These are phyloP conservation scores for Apiotrichum sp. DNA, from an alignment of 1,284 basidiomycete genomes.

Conservation along the genomic window DNA sequence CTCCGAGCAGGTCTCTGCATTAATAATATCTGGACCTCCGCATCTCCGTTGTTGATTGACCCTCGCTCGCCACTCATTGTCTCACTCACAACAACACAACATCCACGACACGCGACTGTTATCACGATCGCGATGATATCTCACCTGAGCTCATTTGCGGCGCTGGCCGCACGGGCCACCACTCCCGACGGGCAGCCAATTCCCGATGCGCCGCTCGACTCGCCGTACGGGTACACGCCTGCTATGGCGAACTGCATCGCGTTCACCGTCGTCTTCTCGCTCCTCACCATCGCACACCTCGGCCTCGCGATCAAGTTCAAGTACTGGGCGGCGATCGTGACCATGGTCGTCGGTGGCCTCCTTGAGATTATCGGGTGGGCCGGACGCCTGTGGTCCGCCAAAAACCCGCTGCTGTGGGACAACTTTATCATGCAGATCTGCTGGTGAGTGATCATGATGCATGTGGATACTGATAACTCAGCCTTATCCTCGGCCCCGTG, in stretches of 20 bases:
- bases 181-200: not conserved
- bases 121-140: no score
- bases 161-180: not conserved
- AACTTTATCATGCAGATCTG: constrained; percentile 50
- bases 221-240: constrained; percentile 36
- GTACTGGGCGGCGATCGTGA: constrained; percentile 55
- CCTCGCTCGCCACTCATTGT: no score
- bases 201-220: not conserved
- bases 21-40: no score
- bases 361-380: constrained; percentile 51
- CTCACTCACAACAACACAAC: no score
- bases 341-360: constrained; percentile 52
- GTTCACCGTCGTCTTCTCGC: constrained; percentile 29
- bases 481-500: constrained; percentile 43
- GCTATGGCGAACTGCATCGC: constrained; percentile 12
- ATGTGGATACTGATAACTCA: constrained; percentile 3
- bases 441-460: constrained; percentile 20
- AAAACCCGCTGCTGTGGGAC: constrained; percentile 23
- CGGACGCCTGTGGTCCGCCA: constrained; percentile 28
- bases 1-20: no score
- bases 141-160: no score
- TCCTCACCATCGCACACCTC: constrained; percentile 48
- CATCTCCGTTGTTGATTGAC: no score
- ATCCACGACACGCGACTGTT: no score
- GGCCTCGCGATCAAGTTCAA: constrained; percentile 46